Evolutionary conservation across 1,139 yeast genomes (phyloP).

Genomic region (Suhomyces taliae): DNA sequence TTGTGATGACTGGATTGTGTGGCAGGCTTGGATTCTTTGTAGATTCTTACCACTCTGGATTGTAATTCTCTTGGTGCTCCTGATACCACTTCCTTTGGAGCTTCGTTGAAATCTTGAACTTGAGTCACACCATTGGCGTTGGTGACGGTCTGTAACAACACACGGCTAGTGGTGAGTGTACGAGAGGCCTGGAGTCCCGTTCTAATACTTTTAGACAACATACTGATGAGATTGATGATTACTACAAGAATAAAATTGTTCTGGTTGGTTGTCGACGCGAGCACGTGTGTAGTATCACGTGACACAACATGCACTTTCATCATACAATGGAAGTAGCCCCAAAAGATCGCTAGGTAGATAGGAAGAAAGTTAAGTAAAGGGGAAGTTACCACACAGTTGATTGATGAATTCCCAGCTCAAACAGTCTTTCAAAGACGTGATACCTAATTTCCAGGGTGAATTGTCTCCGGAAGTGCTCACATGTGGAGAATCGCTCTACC

Average conservation of each 20-base stretch:
- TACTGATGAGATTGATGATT: constrained; percentile 7
- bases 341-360: neutral
- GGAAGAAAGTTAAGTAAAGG: neutral
- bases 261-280: constrained; percentile 24
- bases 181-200: constrained; percentile 19
- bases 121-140: constrained; percentile 17
- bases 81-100: constrained; percentile 59
- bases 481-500: constrained; percentile 53
- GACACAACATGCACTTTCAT: neutral
- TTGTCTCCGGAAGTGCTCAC: constrained; percentile 47
- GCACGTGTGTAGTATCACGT: neutral
- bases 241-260: constrained; percentile 9
- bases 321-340: neutral
- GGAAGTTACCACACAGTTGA: neutral
- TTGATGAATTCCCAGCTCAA: constrained; percentile 24
- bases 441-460: constrained; percentile 51
- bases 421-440: constrained; percentile 44
- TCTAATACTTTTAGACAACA: constrained; percentile 27
- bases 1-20: constrained; percentile 72
- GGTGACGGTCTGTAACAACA: constrained; percentile 16
- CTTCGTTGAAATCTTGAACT: constrained; percentile 14
- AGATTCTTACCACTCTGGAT: constrained; percentile 73
- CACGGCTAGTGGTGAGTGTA: constrained; percentile 20
- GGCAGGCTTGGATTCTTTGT: constrained; percentile 75
- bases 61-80: constrained; percentile 78